Evolutionary conservation across 352 stramenopile species (phyloP).

Genomic region (Pythium brassicae): DNA sequence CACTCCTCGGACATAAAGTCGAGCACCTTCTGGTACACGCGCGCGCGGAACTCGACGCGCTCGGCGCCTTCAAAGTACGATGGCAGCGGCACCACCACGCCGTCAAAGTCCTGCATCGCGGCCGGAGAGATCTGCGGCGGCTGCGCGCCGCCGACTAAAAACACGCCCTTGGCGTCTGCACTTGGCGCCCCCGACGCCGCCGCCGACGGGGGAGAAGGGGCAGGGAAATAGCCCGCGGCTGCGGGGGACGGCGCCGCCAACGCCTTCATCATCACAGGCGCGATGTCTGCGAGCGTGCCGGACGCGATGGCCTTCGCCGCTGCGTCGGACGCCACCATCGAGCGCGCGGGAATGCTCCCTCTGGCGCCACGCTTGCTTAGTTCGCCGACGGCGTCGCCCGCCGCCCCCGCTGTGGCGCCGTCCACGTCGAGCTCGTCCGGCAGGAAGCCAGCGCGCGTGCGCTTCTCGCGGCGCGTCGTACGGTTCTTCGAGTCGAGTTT

Average conservation of each 20-base stretch:
- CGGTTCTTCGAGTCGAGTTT: slow-evolving; percentile 86
- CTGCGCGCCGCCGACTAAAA: slow-evolving; percentile 44
- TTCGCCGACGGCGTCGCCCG: background rate
- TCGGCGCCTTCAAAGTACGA: slow-evolving; percentile 73
- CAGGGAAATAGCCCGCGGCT: too few relatives aligned
- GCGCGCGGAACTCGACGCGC: slow-evolving; percentile 66
- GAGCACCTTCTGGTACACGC: slow-evolving; percentile 79
- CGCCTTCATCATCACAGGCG: slow-evolving; percentile 8
- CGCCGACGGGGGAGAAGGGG: too few relatives aligned
- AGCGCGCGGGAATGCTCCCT: too few relatives aligned
- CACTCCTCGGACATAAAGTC: slow-evolving; percentile 84
- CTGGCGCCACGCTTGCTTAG: background rate
- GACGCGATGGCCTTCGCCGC: background rate
- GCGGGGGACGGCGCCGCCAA: background rate
- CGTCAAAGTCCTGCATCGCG: slow-evolving; percentile 72
- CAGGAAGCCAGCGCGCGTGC: background rate
- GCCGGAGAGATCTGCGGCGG: slow-evolving; percentile 51
- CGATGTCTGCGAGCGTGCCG: slow-evolving; percentile 4
- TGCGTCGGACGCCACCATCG: too few relatives aligned
- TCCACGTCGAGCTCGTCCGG: background rate
- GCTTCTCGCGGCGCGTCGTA: slow-evolving; percentile 58
- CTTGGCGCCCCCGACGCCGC: background rate
- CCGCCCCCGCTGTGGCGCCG: background rate
- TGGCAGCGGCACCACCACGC: slow-evolving; percentile 71
- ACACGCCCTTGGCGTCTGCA: slow-evolving; percentile 10